A percentile compares a stretch with the other conserved stretches of the same genome.
Conservation (phyloP, 108 stramenopile genomes). For the Nitzschia inconspicua region DNA sequence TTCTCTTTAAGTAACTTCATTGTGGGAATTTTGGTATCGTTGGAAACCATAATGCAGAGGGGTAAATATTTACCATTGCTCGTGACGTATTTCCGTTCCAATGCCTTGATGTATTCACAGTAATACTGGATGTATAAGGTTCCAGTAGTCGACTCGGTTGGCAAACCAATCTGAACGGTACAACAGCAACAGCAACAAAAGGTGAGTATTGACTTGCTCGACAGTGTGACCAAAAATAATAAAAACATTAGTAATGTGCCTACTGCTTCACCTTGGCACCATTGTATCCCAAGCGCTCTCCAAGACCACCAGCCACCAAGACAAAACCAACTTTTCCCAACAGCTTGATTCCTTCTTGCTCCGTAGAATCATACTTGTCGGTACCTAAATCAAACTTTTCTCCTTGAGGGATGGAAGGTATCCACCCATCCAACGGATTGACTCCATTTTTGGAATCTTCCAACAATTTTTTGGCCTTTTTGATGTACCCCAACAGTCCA, state of each 20-base stretch:
- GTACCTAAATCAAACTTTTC: constrained; percentile 66
- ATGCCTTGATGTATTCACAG: constrained; percentile 88
- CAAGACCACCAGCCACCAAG: constrained; percentile 94
- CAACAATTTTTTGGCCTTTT: constrained; percentile 59
- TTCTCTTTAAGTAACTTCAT: constrained; percentile 71
- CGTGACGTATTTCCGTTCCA: constrained; percentile 73
- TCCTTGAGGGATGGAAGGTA: constrained; percentile 83
- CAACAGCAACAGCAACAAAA: neutral
- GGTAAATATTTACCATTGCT: constrained; percentile 61
- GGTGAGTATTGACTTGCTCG: neutral
- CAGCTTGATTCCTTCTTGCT: constrained; percentile 57
- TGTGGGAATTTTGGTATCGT: constrained; percentile 92
- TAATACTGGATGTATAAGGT: constrained; percentile 88
- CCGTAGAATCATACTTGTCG: constrained; percentile 48
- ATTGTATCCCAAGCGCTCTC: constrained; percentile 95
- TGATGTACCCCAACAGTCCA: constrained; percentile 61
- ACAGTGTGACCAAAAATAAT: neutral
- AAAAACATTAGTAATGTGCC: neutral
- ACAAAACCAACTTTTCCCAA: constrained; percentile 79
- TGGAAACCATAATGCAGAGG: constrained; percentile 98
- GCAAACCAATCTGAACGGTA: constrained; percentile 84
- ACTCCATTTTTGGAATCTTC: constrained; percentile 67
- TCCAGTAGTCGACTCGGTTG: constrained; percentile 86
- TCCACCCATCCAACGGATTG: constrained; percentile 95
- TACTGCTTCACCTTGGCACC: constrained; percentile 96